Conservation (phyloP, 805 yeast species). For the Priceomyces melissophilus region DNA sequence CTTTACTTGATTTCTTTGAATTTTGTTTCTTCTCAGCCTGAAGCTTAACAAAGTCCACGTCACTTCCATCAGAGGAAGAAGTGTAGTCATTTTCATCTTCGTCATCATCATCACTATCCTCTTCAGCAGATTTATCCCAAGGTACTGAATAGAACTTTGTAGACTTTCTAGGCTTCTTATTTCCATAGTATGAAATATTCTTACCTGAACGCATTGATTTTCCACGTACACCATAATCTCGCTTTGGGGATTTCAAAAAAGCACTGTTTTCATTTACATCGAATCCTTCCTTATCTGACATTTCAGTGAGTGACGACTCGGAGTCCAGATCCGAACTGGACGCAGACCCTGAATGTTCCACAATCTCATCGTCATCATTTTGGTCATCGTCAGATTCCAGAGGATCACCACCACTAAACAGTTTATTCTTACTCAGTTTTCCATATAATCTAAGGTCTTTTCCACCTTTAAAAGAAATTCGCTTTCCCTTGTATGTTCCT, state of each 20-base stretch:
- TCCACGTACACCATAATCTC: no score
- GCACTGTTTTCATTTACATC: conserved; percentile 2
- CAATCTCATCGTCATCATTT: background rate
- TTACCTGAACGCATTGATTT: conserved; percentile 2
- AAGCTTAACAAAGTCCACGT: conserved; percentile 67
- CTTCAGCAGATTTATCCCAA: background rate
- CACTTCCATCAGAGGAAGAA: conserved; percentile 60
- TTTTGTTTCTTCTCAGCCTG: conserved; percentile 62
- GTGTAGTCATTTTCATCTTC: conserved; percentile 23
- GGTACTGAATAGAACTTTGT: background rate
- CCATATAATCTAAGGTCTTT: conserved; percentile 28
- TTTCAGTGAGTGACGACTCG: conserved; percentile 41
- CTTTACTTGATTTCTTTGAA: background rate
- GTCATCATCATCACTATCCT: conserved; percentile 7
- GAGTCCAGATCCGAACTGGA: conserved; percentile 20
- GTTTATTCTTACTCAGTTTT: conserved; percentile 14
- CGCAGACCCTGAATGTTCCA: background rate
- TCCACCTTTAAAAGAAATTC: conserved; percentile 21
- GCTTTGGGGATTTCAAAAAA: no score
- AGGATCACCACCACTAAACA: conserved; percentile 35
- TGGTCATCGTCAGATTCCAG: conserved; percentile 19
- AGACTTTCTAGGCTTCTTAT: conserved; percentile 3
- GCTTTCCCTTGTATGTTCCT: conserved; percentile 11
- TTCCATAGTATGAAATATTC: conserved; percentile 1
- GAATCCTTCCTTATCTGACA: conserved; percentile 22